These are phyloP conservation scores for Globisporangium sylvaticum DNA, from an alignment of 352 stramenopile genomes.

Conservation along the genomic window DNA sequence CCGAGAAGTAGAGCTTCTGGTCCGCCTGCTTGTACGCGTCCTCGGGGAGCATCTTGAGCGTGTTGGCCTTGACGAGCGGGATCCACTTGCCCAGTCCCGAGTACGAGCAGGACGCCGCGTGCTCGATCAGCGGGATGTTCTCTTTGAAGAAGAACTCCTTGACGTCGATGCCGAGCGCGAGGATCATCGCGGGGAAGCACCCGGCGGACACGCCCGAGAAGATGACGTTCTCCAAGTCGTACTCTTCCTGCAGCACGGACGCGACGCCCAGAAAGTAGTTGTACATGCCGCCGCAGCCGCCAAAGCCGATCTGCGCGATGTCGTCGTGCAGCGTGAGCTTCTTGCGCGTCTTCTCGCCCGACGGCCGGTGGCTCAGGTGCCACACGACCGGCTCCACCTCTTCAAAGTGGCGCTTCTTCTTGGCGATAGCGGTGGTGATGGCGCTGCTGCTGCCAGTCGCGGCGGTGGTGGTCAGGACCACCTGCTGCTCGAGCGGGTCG, in stretches of 20 bases:
- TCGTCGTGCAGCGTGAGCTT: conserved; percentile 55
- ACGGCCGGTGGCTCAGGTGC: conserved; percentile 24
- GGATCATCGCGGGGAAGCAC: conserved; percentile 65
- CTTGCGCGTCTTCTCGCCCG: conserved; percentile 23
- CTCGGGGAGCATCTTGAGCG: conserved; percentile 50
- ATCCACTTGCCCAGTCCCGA: conserved; percentile 75
- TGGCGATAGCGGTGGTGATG: neutral
- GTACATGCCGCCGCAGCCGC: conserved; percentile 83
- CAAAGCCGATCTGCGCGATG: conserved; percentile 75
- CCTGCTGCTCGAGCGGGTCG: neutral
- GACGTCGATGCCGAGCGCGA: conserved; percentile 61
- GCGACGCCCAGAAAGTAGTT: conserved; percentile 84
- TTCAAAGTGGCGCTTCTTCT: conserved; percentile 13
- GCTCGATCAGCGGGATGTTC: conserved; percentile 70
- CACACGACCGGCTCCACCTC: conserved; percentile 22
- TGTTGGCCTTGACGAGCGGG: conserved; percentile 64
- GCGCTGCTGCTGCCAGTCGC: neutral
- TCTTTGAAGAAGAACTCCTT: conserved; percentile 85
- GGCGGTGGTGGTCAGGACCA: neutral
- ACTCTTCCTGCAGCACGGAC: conserved; percentile 72
- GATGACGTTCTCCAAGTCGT: conserved; percentile 64
- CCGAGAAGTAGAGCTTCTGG: conserved; percentile 74
- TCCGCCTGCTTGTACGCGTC: conserved; percentile 60
- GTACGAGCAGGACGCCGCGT: conserved; percentile 51
- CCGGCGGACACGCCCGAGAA: conserved; percentile 76